Evolutionary conservation across 1,284 basidiomycete species (phyloP).

Genomic region (Hymenochaete sp.): DNA sequence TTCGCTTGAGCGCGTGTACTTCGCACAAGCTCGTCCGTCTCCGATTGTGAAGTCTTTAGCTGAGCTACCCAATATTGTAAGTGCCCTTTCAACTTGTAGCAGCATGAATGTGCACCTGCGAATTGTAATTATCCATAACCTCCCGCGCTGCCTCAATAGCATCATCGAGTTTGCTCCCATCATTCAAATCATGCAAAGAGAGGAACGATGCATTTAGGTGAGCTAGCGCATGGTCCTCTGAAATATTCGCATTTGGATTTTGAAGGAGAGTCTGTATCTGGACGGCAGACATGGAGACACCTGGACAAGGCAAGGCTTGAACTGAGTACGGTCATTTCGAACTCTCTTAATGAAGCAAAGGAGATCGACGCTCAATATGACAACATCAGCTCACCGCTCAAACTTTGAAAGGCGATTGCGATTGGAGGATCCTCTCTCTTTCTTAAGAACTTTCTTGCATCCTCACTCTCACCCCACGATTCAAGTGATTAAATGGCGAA

Average conservation of each 20-base stretch:
- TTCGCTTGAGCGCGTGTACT: slow-evolving; percentile 37
- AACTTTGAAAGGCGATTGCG: too few species aligned
- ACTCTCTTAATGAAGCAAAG: too few species aligned
- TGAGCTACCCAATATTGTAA: slow-evolving; percentile 37
- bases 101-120: slow-evolving; percentile 6
- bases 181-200: slow-evolving; percentile 28
- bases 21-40: slow-evolving; percentile 36
- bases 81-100: not conserved
- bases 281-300: slow-evolving; percentile 37
- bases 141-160: slow-evolving; percentile 20
- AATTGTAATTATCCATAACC: not conserved
- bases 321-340: too few species aligned
- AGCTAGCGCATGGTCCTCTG: slow-evolving; percentile 35
- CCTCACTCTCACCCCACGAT: too few species aligned
- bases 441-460: too few species aligned
- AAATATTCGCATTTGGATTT: slow-evolving; percentile 35
- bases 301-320: slow-evolving; percentile 1
- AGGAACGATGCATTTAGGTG: slow-evolving; percentile 39
- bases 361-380: too few species aligned
- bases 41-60: slow-evolving; percentile 46
- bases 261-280: slow-evolving; percentile 41
- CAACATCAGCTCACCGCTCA: too few species aligned
- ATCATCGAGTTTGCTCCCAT: slow-evolving; percentile 21
- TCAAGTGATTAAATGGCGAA: too few species aligned
- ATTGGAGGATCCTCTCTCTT: too few species aligned